Evolutionary conservation across 1,139 yeast species (phyloP).

Genomic region (Geotrichum fermentans): DNA sequence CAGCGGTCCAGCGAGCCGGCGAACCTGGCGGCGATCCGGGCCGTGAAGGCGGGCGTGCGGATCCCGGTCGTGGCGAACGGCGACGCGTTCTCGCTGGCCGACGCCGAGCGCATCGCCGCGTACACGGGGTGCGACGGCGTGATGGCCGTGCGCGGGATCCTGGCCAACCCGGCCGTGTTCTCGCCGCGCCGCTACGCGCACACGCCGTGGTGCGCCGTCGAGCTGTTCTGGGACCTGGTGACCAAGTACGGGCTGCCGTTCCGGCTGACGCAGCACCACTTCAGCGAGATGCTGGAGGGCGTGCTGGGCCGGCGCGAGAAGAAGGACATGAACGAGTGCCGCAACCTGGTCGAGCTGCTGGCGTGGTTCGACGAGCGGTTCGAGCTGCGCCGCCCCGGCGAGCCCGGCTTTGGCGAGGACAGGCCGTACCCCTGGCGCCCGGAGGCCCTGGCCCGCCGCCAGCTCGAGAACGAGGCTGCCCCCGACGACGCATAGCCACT

Average conservation of each 20-base stretch:
- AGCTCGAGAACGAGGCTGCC: no score
- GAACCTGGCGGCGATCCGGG: conserved; percentile 72
- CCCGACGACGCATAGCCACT: no score
- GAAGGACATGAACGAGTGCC: conserved; percentile 60
- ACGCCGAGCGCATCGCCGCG: conserved; percentile 56
- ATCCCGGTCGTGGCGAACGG: conserved; percentile 95
- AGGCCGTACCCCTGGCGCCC: conserved; percentile 52
- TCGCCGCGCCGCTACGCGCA: conserved; percentile 41
- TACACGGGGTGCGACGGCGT: conserved; percentile 82
- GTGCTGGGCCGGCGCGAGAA: conserved; percentile 52
- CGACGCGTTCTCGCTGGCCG: conserved; percentile 70
- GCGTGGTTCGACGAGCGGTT: conserved; percentile 80
- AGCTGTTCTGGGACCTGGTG: conserved; percentile 72
- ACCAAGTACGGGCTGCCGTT: conserved; percentile 80
- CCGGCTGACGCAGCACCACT: conserved; percentile 78
- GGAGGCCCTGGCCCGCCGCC: conserved; percentile 2
- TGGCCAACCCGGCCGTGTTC: conserved; percentile 83
- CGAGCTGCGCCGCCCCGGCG: conserved; percentile 58
- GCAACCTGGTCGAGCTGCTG: conserved; percentile 56
- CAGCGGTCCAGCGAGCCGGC: conserved; percentile 84
- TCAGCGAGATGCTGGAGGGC: conserved; percentile 73
- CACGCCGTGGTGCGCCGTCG: conserved; percentile 91
- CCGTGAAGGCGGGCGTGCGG: conserved; percentile 53
- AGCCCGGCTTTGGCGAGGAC: conserved; percentile 61
- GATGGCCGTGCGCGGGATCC: conserved; percentile 90